Conservation (phyloP, 2,329 filamentous ascomycete genomes). For the Mycosphaerella sp. region DNA sequence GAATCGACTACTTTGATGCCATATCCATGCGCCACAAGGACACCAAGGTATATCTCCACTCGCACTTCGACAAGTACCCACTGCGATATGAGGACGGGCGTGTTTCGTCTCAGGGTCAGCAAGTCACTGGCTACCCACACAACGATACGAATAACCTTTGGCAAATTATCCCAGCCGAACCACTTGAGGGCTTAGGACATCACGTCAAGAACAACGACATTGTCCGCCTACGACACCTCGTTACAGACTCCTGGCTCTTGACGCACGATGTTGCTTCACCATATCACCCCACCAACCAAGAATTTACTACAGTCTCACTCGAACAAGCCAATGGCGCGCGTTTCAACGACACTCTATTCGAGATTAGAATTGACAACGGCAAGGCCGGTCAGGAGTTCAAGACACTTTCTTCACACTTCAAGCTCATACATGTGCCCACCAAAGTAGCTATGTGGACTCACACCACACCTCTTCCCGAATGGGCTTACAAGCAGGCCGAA, state of each 20-base stretch:
- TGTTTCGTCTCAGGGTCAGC: slow-evolving; percentile 92
- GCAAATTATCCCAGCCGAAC: slow-evolving; percentile 71
- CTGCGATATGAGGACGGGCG: slow-evolving; percentile 95
- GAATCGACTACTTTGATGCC: slow-evolving; percentile 82
- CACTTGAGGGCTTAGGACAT: slow-evolving; percentile 52
- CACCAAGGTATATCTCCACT: slow-evolving; percentile 93
- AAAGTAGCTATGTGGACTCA: slow-evolving; percentile 99
- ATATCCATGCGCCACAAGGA: slow-evolving; percentile 93
- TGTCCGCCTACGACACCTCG: slow-evolving; percentile 77
- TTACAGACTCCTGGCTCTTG: slow-evolving; percentile 77
- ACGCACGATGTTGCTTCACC: slow-evolving; percentile 97
- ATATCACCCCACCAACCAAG: slow-evolving; percentile 94
- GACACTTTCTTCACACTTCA: slow-evolving; percentile 88
- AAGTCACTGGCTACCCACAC: slow-evolving; percentile 95
- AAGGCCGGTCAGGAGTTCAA: slow-evolving; percentile 80
- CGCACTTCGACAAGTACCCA: slow-evolving; percentile 81
- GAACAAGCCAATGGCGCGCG: slow-evolving; percentile 68
- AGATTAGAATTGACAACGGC: slow-evolving; percentile 80
- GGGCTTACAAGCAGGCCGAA: slow-evolving; percentile 95
- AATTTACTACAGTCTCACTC: slow-evolving; percentile 76
- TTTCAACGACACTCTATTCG: slow-evolving; percentile 85
- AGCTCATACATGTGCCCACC: slow-evolving; percentile 86
- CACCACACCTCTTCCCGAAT: slow-evolving; percentile 88
- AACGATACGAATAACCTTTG: slow-evolving; percentile 99
- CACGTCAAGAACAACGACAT: slow-evolving; percentile 76